Conservation (phyloP, 1,139 yeast genomes). For the Arxiozyma heterogenica region DNA sequence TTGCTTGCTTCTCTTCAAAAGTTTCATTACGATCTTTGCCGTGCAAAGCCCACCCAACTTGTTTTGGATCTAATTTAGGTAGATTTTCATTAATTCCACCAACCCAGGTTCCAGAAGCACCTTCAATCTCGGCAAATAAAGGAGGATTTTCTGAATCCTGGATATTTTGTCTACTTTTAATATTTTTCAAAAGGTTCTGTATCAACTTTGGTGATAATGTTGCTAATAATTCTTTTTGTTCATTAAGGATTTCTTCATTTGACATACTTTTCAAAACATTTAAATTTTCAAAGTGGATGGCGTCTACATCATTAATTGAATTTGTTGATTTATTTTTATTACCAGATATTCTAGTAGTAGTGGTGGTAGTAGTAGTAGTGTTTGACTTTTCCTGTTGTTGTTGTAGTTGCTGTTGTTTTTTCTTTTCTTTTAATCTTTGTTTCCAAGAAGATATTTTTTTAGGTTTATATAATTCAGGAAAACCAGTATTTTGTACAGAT, state of each 20-base stretch:
- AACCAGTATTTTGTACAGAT: slow-evolving; percentile 30
- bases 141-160: slow-evolving; percentile 14
- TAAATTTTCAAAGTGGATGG: slow-evolving; percentile 69
- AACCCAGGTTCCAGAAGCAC: slow-evolving; percentile 57
- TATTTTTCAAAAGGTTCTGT: slow-evolving; percentile 40
- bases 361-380: neutral
- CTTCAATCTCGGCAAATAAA: slow-evolving; percentile 48
- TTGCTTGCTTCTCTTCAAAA: slow-evolving; percentile 5
- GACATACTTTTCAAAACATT: slow-evolving; percentile 55
- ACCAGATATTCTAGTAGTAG: neutral
- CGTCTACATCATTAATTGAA: slow-evolving; percentile 32
- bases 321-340: neutral
- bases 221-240: slow-evolving; percentile 56
- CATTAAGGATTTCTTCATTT: slow-evolving; percentile 53
- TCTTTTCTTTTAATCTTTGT: slow-evolving; percentile 31
- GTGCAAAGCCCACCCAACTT: slow-evolving; percentile 30
- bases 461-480: slow-evolving; percentile 35
- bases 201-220: slow-evolving; percentile 63
- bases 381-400: slow-evolving; percentile 8
- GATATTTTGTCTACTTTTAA: slow-evolving; percentile 32
- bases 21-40: slow-evolving; percentile 12
- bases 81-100: slow-evolving; percentile 46
- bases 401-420: slow-evolving; percentile 8
- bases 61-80: slow-evolving; percentile 26
- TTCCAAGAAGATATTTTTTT: slow-evolving; percentile 36